Evolutionary conservation across 768 basidiomycete species (phyloP), one percentile per base, ranked within the genome.

Genomic region (Trametes cingulata): DNA sequence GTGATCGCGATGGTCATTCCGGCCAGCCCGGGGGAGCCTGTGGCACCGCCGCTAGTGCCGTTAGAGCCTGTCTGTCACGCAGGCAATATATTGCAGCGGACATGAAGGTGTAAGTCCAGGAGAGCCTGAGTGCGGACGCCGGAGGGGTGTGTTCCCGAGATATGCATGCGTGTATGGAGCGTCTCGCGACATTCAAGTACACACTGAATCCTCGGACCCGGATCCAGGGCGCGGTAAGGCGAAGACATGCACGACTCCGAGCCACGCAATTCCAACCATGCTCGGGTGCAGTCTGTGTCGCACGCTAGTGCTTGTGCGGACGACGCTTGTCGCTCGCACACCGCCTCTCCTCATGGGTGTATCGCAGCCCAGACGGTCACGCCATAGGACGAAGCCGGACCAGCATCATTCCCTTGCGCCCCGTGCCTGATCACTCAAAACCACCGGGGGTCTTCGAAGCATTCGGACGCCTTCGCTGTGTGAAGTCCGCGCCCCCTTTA

Each of bases 371-470:
- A 42, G 56, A 10, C 39, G 37, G 56, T 57, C 56, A 57, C 56
- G 56, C 56, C 56, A 57, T 57, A 37, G 46, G 33, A 36, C 45
- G 50, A 46, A 47, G 25, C 12, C 53, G 14, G 56, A 25, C 56
- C 36, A 53, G 56, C 56, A 63, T 63, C 61, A 63, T 63, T 61
- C 37, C 57, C 52, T 39, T 41, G 39, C 43, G 33, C 48, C 51
- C 53, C 57, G 58, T 64, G 63, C 61, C 61, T 63, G 61, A 50
- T 50, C 41, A 47, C n/a, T 53, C 51, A 62, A 62, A 42, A 41
- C 27, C 19, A 15, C 55, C 52, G 51, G 25, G 22, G 58, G 36
- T 45, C 25, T n/a, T 55, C 42, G 51, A 52, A 49, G 52, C 37
- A 22, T 27, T 53, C 55, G 55, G 64, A 53, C 40, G 41, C 39